Base-by-base conservation (phyloP, 2,329 filamentous ascomycete species). In the Dactylonectria macrodidyma region DNA sequence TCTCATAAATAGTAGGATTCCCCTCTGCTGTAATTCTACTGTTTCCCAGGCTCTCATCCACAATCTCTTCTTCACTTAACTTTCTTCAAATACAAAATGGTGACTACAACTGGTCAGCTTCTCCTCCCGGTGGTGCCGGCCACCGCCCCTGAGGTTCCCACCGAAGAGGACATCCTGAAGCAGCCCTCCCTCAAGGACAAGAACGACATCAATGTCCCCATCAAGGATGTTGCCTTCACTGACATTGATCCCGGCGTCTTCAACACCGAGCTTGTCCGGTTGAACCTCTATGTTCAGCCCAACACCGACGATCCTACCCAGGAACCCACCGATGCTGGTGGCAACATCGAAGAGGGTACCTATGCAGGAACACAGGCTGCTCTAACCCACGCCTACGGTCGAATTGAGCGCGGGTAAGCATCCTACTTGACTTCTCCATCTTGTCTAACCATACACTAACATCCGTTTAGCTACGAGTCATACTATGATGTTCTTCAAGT, bases 171-270 rank as follows among this genome's bases (percentile, higher is more conserved):
- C 0, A 78, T 80, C 24, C 71, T 80, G 51, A 75, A 75, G 51
- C 77, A 80, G 12, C 73, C 70, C 1, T 58, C 71, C 2, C 69
- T 77, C 8, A 75, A 72, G 36, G 71, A 76, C 1, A 60, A 77
- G 63, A 76, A 73, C 38, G 71, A 76, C 22, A 76, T 73, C 3
- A 36, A 69, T 3, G 67, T 67, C 46, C 72, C 24, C 7, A 73
- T 81, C 51, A 50, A 63, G 5, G 74, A 81, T 55, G 72, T 75
- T 6, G 68, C 76, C 2, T 71, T 80, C n/a, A 51, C 69, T 1
- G 80, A 79, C 2, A 78, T 79, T 34, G 79, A 81, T 44, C 78
- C 79, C 0, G 79, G 79, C 3, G 75, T 81, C 22, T 77, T 81
- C 55, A 76, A 79, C 64, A 75, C 73, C 36, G 77, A 79, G 67